Percentiles rank a stretch among this genome's conserved stretches.
Evolutionary conservation across 2,329 filamentous ascomycete genomes (phyloP).

Genomic region (Pseudogymnoascus sp.): DNA sequence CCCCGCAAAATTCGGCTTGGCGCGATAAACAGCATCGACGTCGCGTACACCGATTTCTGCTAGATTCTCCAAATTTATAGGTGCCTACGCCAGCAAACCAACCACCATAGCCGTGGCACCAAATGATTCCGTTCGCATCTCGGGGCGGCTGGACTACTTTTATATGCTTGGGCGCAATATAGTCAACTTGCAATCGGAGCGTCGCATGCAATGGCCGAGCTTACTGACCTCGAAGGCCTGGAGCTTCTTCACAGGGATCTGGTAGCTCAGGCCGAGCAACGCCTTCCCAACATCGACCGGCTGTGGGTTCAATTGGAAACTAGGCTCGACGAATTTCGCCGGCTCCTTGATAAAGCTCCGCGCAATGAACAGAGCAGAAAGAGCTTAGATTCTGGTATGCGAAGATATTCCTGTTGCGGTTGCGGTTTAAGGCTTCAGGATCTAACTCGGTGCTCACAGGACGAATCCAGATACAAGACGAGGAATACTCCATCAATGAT

Average conservation of each 20-base stretch:
- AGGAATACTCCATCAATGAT: constrained; percentile 73
- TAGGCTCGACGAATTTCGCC: constrained; percentile 58
- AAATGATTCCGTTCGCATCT: constrained; percentile 3
- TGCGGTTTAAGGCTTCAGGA: constrained; percentile 10
- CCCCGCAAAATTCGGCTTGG: constrained; percentile 7
- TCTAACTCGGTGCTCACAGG: constrained; percentile 41
- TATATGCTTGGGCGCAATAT: not conserved
- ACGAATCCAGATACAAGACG: constrained; percentile 63
- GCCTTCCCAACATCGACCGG: constrained; percentile 62
- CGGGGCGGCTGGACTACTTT: constrained; percentile 5
- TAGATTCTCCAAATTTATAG: constrained; percentile 3
- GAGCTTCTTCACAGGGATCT: constrained; percentile 83
- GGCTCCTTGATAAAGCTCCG: constrained; percentile 64
- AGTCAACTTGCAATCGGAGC: constrained; percentile 15
- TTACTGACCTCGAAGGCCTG: constrained; percentile 66
- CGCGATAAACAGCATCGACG: constrained; percentile 9
- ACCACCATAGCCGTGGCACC: constrained; percentile 4
- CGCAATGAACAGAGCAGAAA: constrained; percentile 71
- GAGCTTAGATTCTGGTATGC: constrained; percentile 57
- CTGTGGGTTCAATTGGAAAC: constrained; percentile 56
- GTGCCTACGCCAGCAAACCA: constrained; percentile 5
- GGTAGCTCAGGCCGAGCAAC: constrained; percentile 62
- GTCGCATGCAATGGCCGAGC: constrained; percentile 54
- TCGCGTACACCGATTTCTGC: constrained; percentile 10
- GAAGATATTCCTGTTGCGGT: constrained; percentile 1